These are phyloP conservation scores for Tricholoma terreum DNA, from an alignment of 768 basidiomycete species.

Conservation along the genomic window DNA sequence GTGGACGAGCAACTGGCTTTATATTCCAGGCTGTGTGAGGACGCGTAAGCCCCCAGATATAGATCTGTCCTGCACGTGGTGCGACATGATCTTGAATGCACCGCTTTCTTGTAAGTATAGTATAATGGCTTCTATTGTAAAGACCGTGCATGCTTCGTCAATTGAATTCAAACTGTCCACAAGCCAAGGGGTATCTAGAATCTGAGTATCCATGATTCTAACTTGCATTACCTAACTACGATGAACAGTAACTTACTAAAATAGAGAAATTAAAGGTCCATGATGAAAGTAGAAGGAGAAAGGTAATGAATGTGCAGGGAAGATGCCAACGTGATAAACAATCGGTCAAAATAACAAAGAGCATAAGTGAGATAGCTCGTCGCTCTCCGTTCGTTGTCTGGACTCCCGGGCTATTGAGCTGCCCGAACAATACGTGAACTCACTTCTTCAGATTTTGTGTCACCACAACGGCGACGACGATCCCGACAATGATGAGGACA, in stretches of 20 bases:
- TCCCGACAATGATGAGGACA: slow-evolving; percentile 62
- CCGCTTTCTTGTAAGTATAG: neutral
- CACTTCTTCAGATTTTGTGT: slow-evolving; percentile 37
- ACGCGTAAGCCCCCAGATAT: slow-evolving; percentile 32
- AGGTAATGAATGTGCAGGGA: slow-evolving; percentile 4
- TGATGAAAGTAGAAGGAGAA: neutral
- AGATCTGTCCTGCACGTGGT: neutral
- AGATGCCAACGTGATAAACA: slow-evolving; percentile 5
- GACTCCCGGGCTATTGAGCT: too few relatives aligned
- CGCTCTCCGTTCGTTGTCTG: neutral
- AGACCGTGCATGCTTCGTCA: too few relatives aligned
- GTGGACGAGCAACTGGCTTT: slow-evolving; percentile 7
- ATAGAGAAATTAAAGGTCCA: slow-evolving; percentile 1
- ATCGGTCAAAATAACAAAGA: slow-evolving; percentile 4
- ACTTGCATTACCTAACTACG: neutral
- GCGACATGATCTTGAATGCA: too few relatives aligned
- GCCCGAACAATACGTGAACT: neutral
- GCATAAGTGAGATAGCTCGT: neutral
- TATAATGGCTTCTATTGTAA: too few relatives aligned
- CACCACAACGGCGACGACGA: slow-evolving; percentile 58
- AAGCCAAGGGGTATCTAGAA: slow-evolving; percentile 1
- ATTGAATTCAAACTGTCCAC: too few relatives aligned
- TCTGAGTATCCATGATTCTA: neutral
- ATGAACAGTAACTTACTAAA: neutral
- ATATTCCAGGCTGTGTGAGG: slow-evolving; percentile 14